Conservation (phyloP, 2,329 filamentous ascomycete species). For the Pseudogymnoascus verrucosus region DNA sequence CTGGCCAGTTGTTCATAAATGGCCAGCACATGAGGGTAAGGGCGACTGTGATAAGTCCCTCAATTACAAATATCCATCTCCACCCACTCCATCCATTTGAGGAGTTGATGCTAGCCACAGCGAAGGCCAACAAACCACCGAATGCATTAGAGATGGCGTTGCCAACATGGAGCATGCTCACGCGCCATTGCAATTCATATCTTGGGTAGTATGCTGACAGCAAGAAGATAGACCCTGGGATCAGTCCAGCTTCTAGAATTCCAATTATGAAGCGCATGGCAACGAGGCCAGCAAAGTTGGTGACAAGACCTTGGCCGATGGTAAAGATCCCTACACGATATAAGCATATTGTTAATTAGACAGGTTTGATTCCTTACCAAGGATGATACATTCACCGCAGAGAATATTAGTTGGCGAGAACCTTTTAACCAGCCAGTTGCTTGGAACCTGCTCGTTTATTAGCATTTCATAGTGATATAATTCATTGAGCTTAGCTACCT, state of each 20-base stretch:
- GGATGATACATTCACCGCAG: conserved; percentile 9
- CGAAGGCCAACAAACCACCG: conserved; percentile 17
- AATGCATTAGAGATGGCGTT: conserved; percentile 14
- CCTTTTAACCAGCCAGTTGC: conserved; percentile 8
- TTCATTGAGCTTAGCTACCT: not conserved
- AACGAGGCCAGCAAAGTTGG: conserved; percentile 29
- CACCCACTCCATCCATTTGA: conserved; percentile 19
- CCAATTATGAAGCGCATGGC: conserved; percentile 31
- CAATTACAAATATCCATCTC: conserved; percentile 31
- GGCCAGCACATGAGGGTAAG: conserved; percentile 33
- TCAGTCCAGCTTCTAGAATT: conserved; percentile 29
- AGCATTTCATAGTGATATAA: not conserved
- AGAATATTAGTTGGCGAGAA: conserved; percentile 7
- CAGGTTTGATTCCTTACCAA: conserved; percentile 1
- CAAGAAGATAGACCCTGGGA: conserved; percentile 29
- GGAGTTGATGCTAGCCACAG: conserved; percentile 20
- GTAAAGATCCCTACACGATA: not conserved
- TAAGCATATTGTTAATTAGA: not conserved
- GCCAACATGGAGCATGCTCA: conserved; percentile 30
- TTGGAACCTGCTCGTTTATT: conserved; percentile 7
- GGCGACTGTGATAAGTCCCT: conserved; percentile 22
- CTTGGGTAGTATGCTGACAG: conserved; percentile 33
- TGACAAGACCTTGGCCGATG: conserved; percentile 1
- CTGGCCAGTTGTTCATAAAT: conserved; percentile 35
- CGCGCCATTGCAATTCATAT: conserved; percentile 27